These are phyloP conservation scores for Miscanthus sacchariflorus DNA, from an alignment of 202 grass and related monocot genomes.

Conservation along the genomic window DNA sequence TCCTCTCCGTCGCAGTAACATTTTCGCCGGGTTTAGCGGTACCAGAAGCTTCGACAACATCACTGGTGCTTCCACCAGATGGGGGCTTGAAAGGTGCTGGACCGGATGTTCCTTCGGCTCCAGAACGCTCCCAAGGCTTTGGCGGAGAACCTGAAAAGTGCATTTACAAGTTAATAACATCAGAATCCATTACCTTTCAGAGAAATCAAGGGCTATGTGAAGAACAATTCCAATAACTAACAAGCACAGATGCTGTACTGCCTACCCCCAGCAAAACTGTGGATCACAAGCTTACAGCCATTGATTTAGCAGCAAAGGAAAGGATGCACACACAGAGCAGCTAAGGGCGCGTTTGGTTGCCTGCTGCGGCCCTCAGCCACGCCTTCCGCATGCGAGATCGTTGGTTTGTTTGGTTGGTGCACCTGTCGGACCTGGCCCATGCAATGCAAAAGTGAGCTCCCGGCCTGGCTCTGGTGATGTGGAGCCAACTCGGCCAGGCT, in stretches of 20 bases:
- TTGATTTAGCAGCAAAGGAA: background rate
- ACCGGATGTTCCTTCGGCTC: slow-evolving; percentile 60
- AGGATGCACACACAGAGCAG: background rate
- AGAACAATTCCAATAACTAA: background rate
- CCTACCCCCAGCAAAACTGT: background rate
- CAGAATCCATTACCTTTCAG: background rate
- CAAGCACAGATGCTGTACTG: background rate
- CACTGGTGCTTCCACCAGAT: slow-evolving; percentile 79
- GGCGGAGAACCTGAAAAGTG: slow-evolving; percentile 59
- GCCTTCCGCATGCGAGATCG: too few species aligned
- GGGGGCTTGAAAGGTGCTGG: slow-evolving; percentile 78
- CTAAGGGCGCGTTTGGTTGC: too few species aligned
- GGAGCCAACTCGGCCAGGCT: too few species aligned
- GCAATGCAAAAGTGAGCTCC: too few species aligned
- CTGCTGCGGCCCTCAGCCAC: too few species aligned
- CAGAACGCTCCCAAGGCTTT: slow-evolving; percentile 87
- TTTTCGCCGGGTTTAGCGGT: slow-evolving; percentile 82
- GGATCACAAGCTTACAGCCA: background rate
- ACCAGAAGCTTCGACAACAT: slow-evolving; percentile 90
- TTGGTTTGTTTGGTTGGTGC: too few species aligned
- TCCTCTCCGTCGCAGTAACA: slow-evolving; percentile 51
- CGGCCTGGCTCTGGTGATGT: too few species aligned
- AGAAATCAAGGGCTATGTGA: background rate
- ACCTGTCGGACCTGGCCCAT: too few species aligned
- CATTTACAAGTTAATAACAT: background rate